These are phyloP conservation scores for Acer yangbiense DNA, from an alignment of 345 rosid species.

Conservation along the genomic window DNA sequence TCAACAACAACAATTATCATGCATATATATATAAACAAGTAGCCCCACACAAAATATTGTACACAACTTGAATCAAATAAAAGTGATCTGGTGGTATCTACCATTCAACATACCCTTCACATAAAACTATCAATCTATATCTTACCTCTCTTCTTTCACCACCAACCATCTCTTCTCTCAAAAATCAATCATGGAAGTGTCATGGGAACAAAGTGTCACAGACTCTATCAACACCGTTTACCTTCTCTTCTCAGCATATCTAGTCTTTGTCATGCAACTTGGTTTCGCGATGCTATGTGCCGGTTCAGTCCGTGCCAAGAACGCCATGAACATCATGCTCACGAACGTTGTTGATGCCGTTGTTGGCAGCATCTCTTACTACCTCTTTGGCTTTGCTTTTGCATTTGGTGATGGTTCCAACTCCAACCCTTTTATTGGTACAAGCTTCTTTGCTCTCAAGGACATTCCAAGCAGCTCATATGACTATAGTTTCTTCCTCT, in stretches of 20 bases:
- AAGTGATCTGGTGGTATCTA: constrained; percentile 11
- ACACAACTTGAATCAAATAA: too few species aligned
- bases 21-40: not conserved
- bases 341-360: constrained; percentile 72
- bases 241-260: constrained; percentile 64
- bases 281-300: constrained; percentile 83
- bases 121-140: not conserved
- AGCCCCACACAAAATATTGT: not conserved
- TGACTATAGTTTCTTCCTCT: constrained; percentile 59
- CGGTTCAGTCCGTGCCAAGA: constrained; percentile 71
- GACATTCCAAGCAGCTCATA: constrained; percentile 42
- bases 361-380: constrained; percentile 70
- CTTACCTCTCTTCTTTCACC: constrained; percentile 9
- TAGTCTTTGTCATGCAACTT: constrained; percentile 68
- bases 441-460: constrained; percentile 50
- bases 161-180: constrained; percentile 7
- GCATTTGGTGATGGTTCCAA: constrained; percentile 54
- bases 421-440: constrained; percentile 61
- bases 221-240: constrained; percentile 56
- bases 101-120: constrained; percentile 22
- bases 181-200: constrained; percentile 36
- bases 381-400: constrained; percentile 72
- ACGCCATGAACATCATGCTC: constrained; percentile 71
- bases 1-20: not conserved
- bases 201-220: constrained; percentile 61